phyloP scores from a whole-genome alignment of 108 stramenopile species.

The Licmophora abbreviata region DNA sequence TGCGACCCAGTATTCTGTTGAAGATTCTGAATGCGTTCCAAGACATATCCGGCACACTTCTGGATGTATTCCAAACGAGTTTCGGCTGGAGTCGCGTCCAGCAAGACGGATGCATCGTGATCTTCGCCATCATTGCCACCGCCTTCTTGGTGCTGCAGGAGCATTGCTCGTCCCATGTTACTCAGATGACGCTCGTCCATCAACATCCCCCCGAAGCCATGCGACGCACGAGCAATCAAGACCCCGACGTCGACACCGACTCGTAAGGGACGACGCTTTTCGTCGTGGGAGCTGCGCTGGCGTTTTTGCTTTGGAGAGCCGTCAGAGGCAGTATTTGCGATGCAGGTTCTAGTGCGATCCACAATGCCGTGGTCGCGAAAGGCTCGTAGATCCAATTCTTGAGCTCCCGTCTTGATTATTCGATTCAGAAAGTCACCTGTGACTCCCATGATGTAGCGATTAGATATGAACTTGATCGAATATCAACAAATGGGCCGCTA shows the following conservation, averaged over 20 bases:
- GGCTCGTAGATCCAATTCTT: no score
- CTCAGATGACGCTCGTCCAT: constrained; percentile 69
- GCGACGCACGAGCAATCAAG: constrained; percentile 58
- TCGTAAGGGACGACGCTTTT: constrained; percentile 25
- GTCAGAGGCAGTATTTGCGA: no score
- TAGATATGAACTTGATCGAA: no score
- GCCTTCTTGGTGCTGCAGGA: constrained; percentile 16
- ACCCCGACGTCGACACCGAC: constrained; percentile 61
- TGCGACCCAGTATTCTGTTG: constrained; percentile 28
- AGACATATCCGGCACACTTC: constrained; percentile 32
- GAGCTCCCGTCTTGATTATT: background rate
- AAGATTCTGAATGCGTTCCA: constrained; percentile 36
- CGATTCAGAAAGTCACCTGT: background rate
- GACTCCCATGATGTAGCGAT: no score
- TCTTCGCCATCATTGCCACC: background rate
- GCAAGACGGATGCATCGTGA: constrained; percentile 5
- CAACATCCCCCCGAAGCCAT: constrained; percentile 43
- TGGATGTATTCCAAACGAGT: constrained; percentile 24
- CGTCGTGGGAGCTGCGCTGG: no score
- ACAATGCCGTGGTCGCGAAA: no score
- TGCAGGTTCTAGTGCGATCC: no score
- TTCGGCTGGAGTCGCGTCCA: background rate
- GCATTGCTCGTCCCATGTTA: constrained; percentile 54
- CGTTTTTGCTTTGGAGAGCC: constrained; percentile 5
- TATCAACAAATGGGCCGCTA: no score